Conservation (phyloP, 495 filamentous ascomycete species). For the Xylaria venustula region DNA sequence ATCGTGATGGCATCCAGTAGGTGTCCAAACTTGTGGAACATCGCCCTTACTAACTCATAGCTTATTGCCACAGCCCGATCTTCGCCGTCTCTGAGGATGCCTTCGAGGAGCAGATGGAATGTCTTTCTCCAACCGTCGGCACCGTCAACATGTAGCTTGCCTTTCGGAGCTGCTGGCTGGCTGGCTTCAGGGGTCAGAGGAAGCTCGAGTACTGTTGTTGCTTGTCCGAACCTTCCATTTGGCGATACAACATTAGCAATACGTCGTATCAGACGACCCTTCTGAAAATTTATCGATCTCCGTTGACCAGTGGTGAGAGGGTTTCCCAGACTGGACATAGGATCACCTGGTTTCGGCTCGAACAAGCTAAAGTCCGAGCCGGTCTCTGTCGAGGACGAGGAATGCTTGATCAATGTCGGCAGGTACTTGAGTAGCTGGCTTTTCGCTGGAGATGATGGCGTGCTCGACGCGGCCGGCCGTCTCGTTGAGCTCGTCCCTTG, state of each 20-base stretch:
- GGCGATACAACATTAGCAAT: conserved; percentile 36
- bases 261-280: conserved; percentile 32
- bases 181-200: background rate
- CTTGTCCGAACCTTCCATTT: conserved; percentile 38
- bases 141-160: conserved; percentile 13
- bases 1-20: conserved; percentile 37
- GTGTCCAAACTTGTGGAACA: conserved; percentile 36
- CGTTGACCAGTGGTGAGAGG: conserved; percentile 19
- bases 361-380: conserved; percentile 34
- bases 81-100: conserved; percentile 43
- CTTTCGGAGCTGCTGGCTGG: background rate
- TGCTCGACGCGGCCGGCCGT: background rate
- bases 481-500: background rate
- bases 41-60: conserved; percentile 38
- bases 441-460: background rate
- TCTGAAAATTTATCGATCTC: conserved; percentile 28
- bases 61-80: conserved; percentile 45
- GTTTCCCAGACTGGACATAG: conserved; percentile 27
- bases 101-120: conserved; percentile 46
- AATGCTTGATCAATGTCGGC: conserved; percentile 33
- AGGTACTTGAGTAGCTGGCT: conserved; percentile 21
- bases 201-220: conserved; percentile 29
- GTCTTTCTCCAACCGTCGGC: conserved; percentile 40
- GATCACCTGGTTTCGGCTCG: conserved; percentile 20
- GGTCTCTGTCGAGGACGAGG: conserved; percentile 20